These are phyloP conservation scores for Helicosporidium sp. DNA, from an alignment of 139 green algal genomes.

Conservation along the genomic window DNA sequence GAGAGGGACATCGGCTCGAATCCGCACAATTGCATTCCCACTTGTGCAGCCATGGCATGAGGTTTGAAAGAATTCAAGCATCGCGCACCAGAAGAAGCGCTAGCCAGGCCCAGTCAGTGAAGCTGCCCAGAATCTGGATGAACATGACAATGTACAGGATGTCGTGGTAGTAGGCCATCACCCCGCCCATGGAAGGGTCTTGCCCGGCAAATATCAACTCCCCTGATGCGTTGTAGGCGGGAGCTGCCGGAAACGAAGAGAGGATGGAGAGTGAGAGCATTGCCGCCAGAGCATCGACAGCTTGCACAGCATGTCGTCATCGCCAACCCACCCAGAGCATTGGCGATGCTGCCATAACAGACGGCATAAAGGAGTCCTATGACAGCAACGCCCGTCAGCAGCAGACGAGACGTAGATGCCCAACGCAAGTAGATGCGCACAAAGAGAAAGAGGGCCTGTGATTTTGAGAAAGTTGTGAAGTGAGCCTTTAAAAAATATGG, in stretches of 20 bases:
- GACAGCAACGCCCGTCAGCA: conserved; percentile 13
- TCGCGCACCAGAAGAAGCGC: conserved; percentile 24
- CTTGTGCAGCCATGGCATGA: too few species aligned
- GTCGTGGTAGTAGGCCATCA: conserved; percentile 49
- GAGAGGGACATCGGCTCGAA: too few species aligned
- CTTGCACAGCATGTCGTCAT: background rate
- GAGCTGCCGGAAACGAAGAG: too few species aligned
- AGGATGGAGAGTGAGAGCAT: too few species aligned
- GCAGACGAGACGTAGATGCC: background rate
- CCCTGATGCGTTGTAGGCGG: conserved; percentile 22
- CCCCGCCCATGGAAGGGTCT: conserved; percentile 39
- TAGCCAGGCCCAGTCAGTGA: conserved; percentile 31
- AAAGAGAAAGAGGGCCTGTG: conserved; percentile 11
- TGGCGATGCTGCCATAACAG: conserved; percentile 27
- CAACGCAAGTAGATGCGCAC: conserved; percentile 18
- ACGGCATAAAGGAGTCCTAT: conserved; percentile 13
- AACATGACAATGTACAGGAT: conserved; percentile 42
- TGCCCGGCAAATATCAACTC: conserved; percentile 43
- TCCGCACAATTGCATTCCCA: too few species aligned
- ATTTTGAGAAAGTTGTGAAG: background rate
- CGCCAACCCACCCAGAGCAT: conserved; percentile 6
- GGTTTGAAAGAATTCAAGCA: too few species aligned
- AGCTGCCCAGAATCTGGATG: conserved; percentile 26
- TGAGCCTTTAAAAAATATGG: too few species aligned
- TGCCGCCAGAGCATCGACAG: too few species aligned